These are phyloP conservation scores for Earliella scabrosa DNA, from an alignment of 1,284 basidiomycete species.

Conservation along the genomic window DNA sequence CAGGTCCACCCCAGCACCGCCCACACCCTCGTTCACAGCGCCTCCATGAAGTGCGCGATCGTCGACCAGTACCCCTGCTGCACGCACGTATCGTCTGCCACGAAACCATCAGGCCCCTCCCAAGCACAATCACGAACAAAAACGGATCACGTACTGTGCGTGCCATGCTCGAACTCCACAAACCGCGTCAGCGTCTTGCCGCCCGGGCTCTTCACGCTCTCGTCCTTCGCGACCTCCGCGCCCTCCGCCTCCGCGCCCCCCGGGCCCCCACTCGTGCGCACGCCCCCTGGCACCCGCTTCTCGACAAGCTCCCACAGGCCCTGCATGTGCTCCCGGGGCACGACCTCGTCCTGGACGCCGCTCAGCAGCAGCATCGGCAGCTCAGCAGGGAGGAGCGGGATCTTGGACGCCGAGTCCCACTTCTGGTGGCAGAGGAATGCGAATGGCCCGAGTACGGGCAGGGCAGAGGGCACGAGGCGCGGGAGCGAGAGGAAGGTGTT, in stretches of 20 bases:
- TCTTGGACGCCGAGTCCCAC: slow-evolving; percentile 83
- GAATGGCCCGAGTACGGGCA: slow-evolving; percentile 81
- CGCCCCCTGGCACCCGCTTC: slow-evolving; percentile 40
- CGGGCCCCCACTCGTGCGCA: slow-evolving; percentile 2
- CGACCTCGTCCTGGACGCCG: slow-evolving; percentile 82
- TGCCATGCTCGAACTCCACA: slow-evolving; percentile 33
- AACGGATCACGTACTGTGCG: slow-evolving; percentile 35
- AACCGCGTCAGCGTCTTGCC: slow-evolving; percentile 25
- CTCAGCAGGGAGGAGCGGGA: slow-evolving; percentile 68
- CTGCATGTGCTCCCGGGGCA: slow-evolving; percentile 87
- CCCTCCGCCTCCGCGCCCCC: slow-evolving; percentile 13
- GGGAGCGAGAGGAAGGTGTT: slow-evolving; percentile 91
- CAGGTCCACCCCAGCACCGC: no score
- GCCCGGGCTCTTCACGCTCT: slow-evolving; percentile 5
- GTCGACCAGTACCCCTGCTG: slow-evolving; percentile 40
- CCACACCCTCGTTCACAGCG: neutral
- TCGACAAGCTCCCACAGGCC: slow-evolving; percentile 69
- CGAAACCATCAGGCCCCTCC: neutral
- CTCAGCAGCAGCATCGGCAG: slow-evolving; percentile 90
- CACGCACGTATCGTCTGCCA: slow-evolving; percentile 41
- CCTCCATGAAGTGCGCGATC: slow-evolving; percentile 33
- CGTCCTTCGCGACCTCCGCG: slow-evolving; percentile 12
- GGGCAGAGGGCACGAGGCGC: slow-evolving; percentile 77
- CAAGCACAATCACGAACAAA: neutral
- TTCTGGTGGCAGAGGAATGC: slow-evolving; percentile 88